Evolutionary conservation across 1,284 basidiomycete species (phyloP), one percentile per base, ranked within the genome.

Genomic region (Trichosporon sp.): DNA sequence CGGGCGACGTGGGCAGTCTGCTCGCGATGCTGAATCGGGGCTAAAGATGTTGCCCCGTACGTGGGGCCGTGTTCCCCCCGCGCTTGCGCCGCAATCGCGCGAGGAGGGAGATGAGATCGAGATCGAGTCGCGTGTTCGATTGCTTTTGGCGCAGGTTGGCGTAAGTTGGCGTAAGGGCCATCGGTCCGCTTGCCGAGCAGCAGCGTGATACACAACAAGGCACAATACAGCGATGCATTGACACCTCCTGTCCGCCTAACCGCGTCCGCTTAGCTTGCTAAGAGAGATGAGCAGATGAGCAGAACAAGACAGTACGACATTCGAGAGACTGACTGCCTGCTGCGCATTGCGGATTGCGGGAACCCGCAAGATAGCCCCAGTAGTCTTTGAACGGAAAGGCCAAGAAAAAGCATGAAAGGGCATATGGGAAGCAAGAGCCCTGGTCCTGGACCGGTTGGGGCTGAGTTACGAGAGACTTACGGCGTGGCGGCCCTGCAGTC

Each of bases 21-120:
- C 72, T 81, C 48, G 78, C 78, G 16, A 77, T 79, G 76, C 76
- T 81, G 59, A 63, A 63, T n/a, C 59, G 59, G 12, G 59, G 59
- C 31, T 63, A 37, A 16, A 8, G 26, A 26, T 14, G 12, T 37
- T 26, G 26, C 26, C 38, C 38, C 38, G 38, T 12, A 12, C 38
- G 38, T 40, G 38, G 10, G 10, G 10, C 38, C 38, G 10, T 40
- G 38, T 40, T 6, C 8, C 38, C 38, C 38, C 38, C 26, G 26
- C 38, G 38, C 8, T 26, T 26, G 26, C 26, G 26, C 26, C 26
- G 26, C 12, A 10, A 37, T 40, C 26, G 26, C 26, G 26, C 26
- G 26, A 26, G 26, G 26, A 26, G 26, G 26, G 26, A 26, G 26
- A 26, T 26, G 26, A 26, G 26, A 26, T 26, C 26, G 26, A 26